These are phyloP conservation scores for Symbiodinium natans DNA, from an alignment of 73 alveolate genomes.

Conservation along the genomic window DNA sequence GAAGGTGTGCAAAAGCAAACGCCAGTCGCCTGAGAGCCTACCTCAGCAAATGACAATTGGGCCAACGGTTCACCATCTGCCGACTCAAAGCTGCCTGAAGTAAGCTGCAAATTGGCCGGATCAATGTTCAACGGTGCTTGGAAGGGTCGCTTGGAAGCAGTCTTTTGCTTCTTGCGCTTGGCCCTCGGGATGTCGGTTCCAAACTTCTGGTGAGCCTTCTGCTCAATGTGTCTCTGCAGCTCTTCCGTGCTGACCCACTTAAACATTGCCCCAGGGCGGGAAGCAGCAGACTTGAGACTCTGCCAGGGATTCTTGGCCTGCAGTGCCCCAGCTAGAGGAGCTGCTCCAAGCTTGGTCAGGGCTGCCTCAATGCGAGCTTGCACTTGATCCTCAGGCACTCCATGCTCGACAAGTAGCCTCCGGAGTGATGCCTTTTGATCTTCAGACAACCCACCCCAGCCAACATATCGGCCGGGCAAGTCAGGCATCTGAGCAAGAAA, in stretches of 20 bases:
- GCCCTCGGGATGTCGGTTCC: neutral
- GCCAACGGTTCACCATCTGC: neutral
- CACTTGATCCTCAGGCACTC: neutral
- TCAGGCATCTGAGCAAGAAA: neutral
- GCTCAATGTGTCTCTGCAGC: neutral
- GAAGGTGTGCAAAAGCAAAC: neutral
- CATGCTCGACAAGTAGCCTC: neutral
- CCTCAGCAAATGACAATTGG: neutral
- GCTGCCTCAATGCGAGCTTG: neutral
- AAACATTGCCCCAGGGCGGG: neutral
- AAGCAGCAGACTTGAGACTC: neutral
- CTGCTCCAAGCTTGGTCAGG: neutral
- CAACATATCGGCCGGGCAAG: neutral
- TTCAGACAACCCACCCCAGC: neutral
- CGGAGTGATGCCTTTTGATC: neutral
- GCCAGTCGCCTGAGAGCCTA: neutral
- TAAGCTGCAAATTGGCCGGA: neutral
- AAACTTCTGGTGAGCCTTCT: neutral
- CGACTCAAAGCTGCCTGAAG: neutral
- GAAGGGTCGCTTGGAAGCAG: accelerated
- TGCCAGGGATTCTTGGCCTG: neutral
- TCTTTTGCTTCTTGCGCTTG: neutral
- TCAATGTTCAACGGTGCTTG: neutral
- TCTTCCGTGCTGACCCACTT: neutral
- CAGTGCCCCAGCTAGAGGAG: neutral